Percentiles rank a stretch among this genome's conserved stretches.
phyloP scores from a whole-genome alignment of 192 early-diverging fungal species.

The Entomortierella lignicola region DNA sequence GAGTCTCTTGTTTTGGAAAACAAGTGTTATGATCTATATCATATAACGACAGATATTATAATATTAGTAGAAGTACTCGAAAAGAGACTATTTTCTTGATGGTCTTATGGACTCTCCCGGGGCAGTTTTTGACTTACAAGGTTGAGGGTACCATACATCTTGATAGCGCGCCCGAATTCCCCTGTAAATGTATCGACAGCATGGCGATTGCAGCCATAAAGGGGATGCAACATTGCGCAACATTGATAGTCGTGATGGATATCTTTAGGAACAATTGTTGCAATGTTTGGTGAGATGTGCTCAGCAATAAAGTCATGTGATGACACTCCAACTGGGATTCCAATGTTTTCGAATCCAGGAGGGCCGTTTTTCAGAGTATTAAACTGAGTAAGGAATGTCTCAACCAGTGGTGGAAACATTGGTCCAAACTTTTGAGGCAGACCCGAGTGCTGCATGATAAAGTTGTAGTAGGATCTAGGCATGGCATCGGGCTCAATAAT shows the following conservation, averaged over 20 bases:
- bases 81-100: background rate
- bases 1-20: conserved; percentile 53
- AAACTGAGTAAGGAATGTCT: conserved; percentile 40
- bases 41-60: too few species aligned
- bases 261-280: conserved; percentile 47
- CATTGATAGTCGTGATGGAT: conserved; percentile 65
- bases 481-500: conserved; percentile 69
- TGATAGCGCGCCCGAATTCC: conserved; percentile 66
- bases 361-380: conserved; percentile 31
- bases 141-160: conserved; percentile 75
- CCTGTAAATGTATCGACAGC: conserved; percentile 54
- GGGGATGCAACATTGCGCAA: conserved; percentile 73
- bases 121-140: conserved; percentile 39
- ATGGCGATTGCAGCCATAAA: conserved; percentile 61
- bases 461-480: conserved; percentile 67
- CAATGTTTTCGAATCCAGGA: conserved; percentile 34
- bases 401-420: conserved; percentile 57
- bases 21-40: conserved; percentile 57
- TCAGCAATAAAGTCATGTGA: conserved; percentile 65
- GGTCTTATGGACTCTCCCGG: background rate
- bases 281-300: conserved; percentile 65
- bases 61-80: background rate
- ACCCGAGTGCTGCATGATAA: conserved; percentile 63
- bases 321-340: conserved; percentile 59
- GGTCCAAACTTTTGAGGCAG: conserved; percentile 55